phyloP scores from a whole-genome alignment of 768 basidiomycete genomes.

The Gelatoporia subvermispora region DNA sequence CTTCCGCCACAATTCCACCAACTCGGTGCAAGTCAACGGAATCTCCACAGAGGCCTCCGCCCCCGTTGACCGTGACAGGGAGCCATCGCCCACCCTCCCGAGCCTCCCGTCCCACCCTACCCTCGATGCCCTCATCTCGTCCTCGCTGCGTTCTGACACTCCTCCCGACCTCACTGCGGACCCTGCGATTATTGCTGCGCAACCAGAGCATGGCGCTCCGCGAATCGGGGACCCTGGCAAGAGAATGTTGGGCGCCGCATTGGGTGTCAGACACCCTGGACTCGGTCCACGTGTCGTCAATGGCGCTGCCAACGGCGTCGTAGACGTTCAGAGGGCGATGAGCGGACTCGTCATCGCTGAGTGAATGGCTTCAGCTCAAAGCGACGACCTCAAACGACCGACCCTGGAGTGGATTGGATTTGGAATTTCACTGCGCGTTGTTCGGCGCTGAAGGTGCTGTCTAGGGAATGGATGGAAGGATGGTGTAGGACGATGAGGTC shows the following conservation, averaged over 20 bases:
- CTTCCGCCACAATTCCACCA: constrained; percentile 18
- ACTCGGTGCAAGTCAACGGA: constrained; percentile 24
- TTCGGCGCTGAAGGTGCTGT: constrained; percentile 13
- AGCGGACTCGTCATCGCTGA: constrained; percentile 70
- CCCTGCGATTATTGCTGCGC: constrained; percentile 63
- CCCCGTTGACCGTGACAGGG: constrained; percentile 39
- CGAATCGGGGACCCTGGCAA: constrained; percentile 86
- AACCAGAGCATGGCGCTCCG: constrained; percentile 54
- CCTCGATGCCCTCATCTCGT: constrained; percentile 78
- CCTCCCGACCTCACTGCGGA: constrained; percentile 42
- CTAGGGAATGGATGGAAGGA: constrained; percentile 1
- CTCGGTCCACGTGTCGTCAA: constrained; percentile 56
- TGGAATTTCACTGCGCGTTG: constrained; percentile 11
- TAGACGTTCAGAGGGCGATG: constrained; percentile 73
- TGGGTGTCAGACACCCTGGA: constrained; percentile 78
- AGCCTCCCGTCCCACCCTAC: constrained; percentile 79
- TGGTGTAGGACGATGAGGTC: no score
- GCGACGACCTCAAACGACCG: background rate
- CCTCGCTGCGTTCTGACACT: constrained; percentile 56
- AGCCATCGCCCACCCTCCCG: constrained; percentile 81
- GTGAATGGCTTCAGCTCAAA: constrained; percentile 32
- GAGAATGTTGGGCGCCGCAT: constrained; percentile 82
- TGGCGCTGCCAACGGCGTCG: constrained; percentile 50
- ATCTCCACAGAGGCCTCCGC: constrained; percentile 13
- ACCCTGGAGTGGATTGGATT: constrained; percentile 2